Percentiles rank a stretch among this genome's conserved stretches.
Conservation (phyloP, 805 yeast genomes). For the Saturnispora kantuleensis region DNA sequence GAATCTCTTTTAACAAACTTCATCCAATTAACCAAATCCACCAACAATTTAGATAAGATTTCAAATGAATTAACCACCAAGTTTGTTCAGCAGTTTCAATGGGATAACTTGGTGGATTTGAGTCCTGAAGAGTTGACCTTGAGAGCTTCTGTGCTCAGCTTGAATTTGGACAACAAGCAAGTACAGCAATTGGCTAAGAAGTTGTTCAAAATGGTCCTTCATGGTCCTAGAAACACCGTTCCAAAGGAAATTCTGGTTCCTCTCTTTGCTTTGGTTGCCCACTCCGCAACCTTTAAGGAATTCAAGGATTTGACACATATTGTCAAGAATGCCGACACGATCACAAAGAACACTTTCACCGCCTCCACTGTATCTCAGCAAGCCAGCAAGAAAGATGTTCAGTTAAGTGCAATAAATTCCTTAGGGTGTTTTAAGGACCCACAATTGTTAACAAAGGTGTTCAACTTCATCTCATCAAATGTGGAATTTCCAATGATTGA, state of each 20-base stretch:
- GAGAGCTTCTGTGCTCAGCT: constrained; percentile 33
- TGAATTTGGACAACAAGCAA: constrained; percentile 25
- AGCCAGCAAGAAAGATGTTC: constrained; percentile 30
- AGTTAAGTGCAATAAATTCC: constrained; percentile 46
- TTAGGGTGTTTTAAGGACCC: constrained; percentile 39
- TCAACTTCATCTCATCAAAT: constrained; percentile 49
- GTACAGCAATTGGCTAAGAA: constrained; percentile 28
- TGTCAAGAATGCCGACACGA: constrained; percentile 39
- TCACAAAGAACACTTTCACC: constrained; percentile 29
- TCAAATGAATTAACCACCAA: constrained; percentile 12
- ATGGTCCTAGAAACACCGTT: constrained; percentile 41
- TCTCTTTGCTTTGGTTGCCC: constrained; percentile 26
- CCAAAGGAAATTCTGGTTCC: constrained; percentile 44
- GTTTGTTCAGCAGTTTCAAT: constrained; percentile 26
- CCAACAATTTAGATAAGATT: constrained; percentile 18
- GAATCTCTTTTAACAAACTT: constrained; percentile 27
- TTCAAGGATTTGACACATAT: constrained; percentile 52
- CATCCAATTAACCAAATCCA: constrained; percentile 17
- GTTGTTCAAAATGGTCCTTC: constrained; percentile 39
- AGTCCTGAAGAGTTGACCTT: constrained; percentile 32
- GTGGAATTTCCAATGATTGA: constrained; percentile 48
- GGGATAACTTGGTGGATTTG: constrained; percentile 27
- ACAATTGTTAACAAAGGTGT: constrained; percentile 40
- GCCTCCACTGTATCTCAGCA: constrained; percentile 9
- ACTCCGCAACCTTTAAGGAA: constrained; percentile 31